Evolutionary conservation across 1,284 basidiomycete genomes (phyloP).

Genomic region (Neonothopanus nambi): DNA sequence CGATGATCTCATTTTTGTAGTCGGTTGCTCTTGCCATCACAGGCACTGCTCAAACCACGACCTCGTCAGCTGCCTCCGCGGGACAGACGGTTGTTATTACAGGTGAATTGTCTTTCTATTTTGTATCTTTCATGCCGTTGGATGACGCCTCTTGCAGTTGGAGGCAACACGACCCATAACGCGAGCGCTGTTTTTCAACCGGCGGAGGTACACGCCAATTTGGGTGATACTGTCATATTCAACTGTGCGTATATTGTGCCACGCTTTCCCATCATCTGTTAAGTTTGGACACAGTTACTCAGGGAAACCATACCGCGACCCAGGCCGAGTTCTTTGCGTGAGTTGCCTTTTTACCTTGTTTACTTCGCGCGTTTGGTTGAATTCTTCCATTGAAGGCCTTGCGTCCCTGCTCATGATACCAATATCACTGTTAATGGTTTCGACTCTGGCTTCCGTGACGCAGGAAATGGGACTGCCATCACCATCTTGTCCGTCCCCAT

Average conservation of each 20-base stretch:
- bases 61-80: slow-evolving; percentile 4
- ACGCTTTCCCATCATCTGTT: slow-evolving; percentile 12
- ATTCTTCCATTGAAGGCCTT: neutral
- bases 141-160: slow-evolving; percentile 46
- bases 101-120: slow-evolving; percentile 9
- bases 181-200: slow-evolving; percentile 48
- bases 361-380: no score
- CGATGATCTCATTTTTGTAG: neutral
- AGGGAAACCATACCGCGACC: slow-evolving; percentile 57
- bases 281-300: slow-evolving; percentile 39
- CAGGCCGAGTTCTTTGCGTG: slow-evolving; percentile 49
- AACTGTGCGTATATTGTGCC: slow-evolving; percentile 39
- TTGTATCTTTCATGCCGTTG: slow-evolving; percentile 30
- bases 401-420: slow-evolving; percentile 35
- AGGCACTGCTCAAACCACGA: slow-evolving; percentile 3
- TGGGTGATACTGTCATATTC: slow-evolving; percentile 54
- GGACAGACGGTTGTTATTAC: slow-evolving; percentile 8
- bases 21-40: neutral
- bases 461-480: slow-evolving; percentile 46
- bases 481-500: slow-evolving; percentile 37
- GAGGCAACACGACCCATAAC: slow-evolving; percentile 45
- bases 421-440: slow-evolving; percentile 57
- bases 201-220: slow-evolving; percentile 40
- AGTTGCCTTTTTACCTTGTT: neutral
- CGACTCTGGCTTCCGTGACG: slow-evolving; percentile 50